Evolutionary conservation across 305 asterid species (phyloP), one percentile per base, ranked within the genome.

Genomic region (Fraxinus sp.): DNA sequence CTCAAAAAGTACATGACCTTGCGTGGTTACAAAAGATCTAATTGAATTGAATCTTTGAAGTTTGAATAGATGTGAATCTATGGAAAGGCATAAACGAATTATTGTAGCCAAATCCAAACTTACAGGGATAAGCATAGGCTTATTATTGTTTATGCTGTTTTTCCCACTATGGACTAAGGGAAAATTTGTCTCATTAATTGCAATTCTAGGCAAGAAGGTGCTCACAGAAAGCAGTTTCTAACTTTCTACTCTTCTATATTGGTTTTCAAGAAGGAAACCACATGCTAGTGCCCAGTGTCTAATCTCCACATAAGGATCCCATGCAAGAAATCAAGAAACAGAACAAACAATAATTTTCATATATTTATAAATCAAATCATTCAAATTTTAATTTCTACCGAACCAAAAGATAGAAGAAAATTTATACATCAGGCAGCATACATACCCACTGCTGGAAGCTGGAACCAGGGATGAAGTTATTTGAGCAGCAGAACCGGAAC

Each of bases 401-500:
- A 37, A 37, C 52, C 52, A 44, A 10, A 88, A 26, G 26, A 28
- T 26, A 79, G 78, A 74, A 66, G 41, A 80, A 62, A 72, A 39
- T 59, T 72, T 73, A 49, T 71, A 30, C 55, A 11, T 39, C 28
- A 82, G 66, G 57, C 70, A 83, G 78, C 55, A 84, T 82, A 46
- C 57, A 46, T 46, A 96, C 98, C 98, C 97, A 79, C 94, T 91
- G 83, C 92, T 90, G 71, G 94, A 89, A 85, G 97, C 84, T 81
- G 86, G 89, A 84, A 81, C 91, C 78, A 90, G 83, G 36, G 90
- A 77, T 24, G 97, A 88, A 81, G 98, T 84, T 66, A 92, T 86
- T 88, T 89, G 98, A 85, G 94, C 84, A 83, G 97, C 86, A 89
- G 94, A 86, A 84, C 85, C 85, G 82, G 97, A 66, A 80, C 80